Conservation (phyloP, 805 yeast species). For the Clavispora fructus region DNA sequence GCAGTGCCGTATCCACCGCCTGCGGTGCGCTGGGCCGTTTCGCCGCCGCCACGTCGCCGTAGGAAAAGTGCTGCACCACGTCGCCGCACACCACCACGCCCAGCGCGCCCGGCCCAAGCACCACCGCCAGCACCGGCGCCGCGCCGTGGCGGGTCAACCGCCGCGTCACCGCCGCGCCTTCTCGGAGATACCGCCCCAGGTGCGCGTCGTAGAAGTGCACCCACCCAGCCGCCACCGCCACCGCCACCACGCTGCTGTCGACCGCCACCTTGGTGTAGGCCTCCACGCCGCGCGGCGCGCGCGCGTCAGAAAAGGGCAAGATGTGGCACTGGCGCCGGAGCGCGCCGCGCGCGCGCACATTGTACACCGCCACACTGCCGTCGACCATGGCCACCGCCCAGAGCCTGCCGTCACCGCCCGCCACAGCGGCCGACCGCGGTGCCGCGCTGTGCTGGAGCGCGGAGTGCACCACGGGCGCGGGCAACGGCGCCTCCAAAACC, state of each 20-base stretch:
- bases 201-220: slow-evolving; percentile 17
- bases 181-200: slow-evolving; percentile 14
- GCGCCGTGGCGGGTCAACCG: slow-evolving; percentile 10
- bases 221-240: slow-evolving; percentile 16
- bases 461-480: slow-evolving; percentile 1
- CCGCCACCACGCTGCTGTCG: slow-evolving; percentile 27
- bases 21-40: slow-evolving; percentile 14
- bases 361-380: slow-evolving; percentile 38
- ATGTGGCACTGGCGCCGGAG: slow-evolving; percentile 10
- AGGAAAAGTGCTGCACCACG: slow-evolving; percentile 13
- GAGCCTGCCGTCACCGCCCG: slow-evolving; percentile 40
- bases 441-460: background rate
- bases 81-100: slow-evolving; percentile 15
- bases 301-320: slow-evolving; percentile 12
- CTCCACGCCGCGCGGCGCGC: slow-evolving; percentile 19
- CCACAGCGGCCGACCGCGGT: slow-evolving; percentile 8
- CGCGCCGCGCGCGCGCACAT: slow-evolving; percentile 29
- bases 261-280: slow-evolving; percentile 26
- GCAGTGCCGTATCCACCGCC: slow-evolving; percentile 8
- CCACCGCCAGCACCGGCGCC: slow-evolving; percentile 12
- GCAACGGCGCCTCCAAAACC: slow-evolving; percentile 6
- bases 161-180: slow-evolving; percentile 11
- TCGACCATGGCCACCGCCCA: slow-evolving; percentile 35
- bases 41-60: slow-evolving; percentile 7
- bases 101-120: slow-evolving; percentile 11